Conservation (phyloP, 345 rosid species). For the Aurinia saxatilis region DNA sequence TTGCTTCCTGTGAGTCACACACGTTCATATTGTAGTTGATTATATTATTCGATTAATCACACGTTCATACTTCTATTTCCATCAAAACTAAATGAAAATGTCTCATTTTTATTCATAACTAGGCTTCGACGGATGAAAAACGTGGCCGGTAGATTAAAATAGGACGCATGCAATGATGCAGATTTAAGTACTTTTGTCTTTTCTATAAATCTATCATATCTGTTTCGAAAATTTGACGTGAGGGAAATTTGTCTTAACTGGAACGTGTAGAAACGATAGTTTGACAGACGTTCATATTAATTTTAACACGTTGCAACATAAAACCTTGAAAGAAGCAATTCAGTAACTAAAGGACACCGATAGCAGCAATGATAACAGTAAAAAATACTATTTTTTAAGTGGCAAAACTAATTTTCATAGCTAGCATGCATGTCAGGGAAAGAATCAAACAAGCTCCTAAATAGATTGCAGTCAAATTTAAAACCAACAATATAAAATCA, state of each 20-base stretch:
- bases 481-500: too few relatives aligned
- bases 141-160: too few relatives aligned
- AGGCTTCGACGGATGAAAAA: too few relatives aligned
- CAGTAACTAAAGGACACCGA: not conserved
- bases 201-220: not conserved
- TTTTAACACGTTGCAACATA: slow-evolving; percentile 3
- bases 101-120: not conserved
- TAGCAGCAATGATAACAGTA: not conserved
- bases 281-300: slow-evolving; percentile 11
- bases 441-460: too few relatives aligned
- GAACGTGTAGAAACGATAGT: slow-evolving; percentile 4
- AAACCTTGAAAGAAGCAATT: slow-evolving; percentile 3
- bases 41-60: not conserved
- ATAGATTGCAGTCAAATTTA: too few relatives aligned
- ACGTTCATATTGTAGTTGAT: slow-evolving; percentile 1
- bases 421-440: too few relatives aligned
- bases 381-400: too few relatives aligned
- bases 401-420: too few relatives aligned
- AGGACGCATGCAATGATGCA: slow-evolving; percentile 1
- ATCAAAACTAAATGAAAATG: not conserved
- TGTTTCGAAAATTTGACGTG: not conserved
- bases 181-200: not conserved
- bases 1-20: slow-evolving; percentile 46
- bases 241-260: not conserved
- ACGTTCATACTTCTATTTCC: too few relatives aligned